phyloP scores from a whole-genome alignment of 192 early-diverging fungal species.

The Dispira parvispora region DNA sequence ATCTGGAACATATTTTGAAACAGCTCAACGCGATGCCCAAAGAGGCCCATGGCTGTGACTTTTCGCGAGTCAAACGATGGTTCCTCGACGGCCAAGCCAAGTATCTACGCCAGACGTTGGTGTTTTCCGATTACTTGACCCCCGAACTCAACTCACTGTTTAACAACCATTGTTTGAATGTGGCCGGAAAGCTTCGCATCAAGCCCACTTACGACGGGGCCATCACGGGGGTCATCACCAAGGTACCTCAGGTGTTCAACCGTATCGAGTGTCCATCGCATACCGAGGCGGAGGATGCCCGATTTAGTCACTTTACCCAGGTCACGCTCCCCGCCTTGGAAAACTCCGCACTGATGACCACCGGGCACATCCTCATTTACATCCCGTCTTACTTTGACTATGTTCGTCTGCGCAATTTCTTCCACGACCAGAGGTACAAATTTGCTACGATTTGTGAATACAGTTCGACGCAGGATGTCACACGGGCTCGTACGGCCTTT shows the following conservation, averaged over 20 bases:
- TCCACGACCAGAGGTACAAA: conserved; percentile 52
- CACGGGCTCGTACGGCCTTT: conserved; percentile 57
- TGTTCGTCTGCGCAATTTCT: conserved; percentile 80
- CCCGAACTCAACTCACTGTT: conserved; percentile 89
- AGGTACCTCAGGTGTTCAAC: conserved; percentile 70
- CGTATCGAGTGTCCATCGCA: conserved; percentile 45
- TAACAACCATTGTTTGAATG: conserved; percentile 42
- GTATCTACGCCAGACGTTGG: conserved; percentile 76
- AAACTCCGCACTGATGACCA: conserved; percentile 32
- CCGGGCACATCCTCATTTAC: conserved; percentile 44
- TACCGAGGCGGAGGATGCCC: conserved; percentile 47
- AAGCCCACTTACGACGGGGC: conserved; percentile 43
- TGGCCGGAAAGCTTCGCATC: conserved; percentile 58
- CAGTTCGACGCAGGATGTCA: conserved; percentile 57
- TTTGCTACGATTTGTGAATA: conserved; percentile 84
- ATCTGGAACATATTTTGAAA: conserved; percentile 66
- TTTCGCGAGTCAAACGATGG: conserved; percentile 78
- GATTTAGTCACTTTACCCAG: conserved; percentile 75
- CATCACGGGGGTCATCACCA: conserved; percentile 59
- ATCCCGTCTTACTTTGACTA: conserved; percentile 94
- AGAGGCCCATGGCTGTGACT: conserved; percentile 85
- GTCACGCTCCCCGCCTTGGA: conserved; percentile 32
- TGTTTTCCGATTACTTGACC: conserved; percentile 62
- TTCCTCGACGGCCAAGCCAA: conserved; percentile 69
- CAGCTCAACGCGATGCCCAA: conserved; percentile 81